Evolutionary conservation across 176 grass and related monocot species (phyloP), one percentile per base, ranked within the genome.

Genomic region (Tuctoria greenei): DNA sequence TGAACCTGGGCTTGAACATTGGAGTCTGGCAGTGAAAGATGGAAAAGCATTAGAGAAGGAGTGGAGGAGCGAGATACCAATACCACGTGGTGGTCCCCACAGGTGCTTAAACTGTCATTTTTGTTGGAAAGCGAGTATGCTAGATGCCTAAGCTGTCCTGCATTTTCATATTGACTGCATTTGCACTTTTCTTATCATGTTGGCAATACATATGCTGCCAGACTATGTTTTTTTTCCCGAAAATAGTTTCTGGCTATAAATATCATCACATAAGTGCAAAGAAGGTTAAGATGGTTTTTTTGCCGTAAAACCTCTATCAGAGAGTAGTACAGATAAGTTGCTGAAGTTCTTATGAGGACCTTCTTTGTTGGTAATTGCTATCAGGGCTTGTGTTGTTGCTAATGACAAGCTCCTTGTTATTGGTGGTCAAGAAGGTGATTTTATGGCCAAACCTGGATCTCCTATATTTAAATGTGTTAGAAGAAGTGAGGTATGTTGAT

Each of bases 381-480:
- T 64, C 81, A 99, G 96, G 89, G 85, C 92, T 35, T 99, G 89
- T 81, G 84, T 95, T 57, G 91, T 99, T 84, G 96, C 96, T 74
- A 99, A 95, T 78, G 87, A 99, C 87, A 84, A 92, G 72, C 89
- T 98, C 23, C 72, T 99, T 67, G 63, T 80, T 72, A 99, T 99
- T 66, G 96, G 96, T 83, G 96, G 96, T 55, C 92, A 99, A 95
- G 96, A 95, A 89, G 96, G 96, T 49, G 96, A 99, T 85, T 99
- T 90, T 84, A 99, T 99, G 96, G 96, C 96, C 11, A 99, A 99
- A 74, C 96, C 92, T 74, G 92, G 96, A 77, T 99, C 96, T 39
- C 96, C 92, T 64, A 99, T 95, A 79, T 99, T 99, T 87, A 99
- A 95, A 50, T 99, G 96, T 92, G 92, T 88, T 45, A 85, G 87